phyloP scores from a whole-genome alignment of 1,284 basidiomycete species.

The Takashimella tepidaria region DNA sequence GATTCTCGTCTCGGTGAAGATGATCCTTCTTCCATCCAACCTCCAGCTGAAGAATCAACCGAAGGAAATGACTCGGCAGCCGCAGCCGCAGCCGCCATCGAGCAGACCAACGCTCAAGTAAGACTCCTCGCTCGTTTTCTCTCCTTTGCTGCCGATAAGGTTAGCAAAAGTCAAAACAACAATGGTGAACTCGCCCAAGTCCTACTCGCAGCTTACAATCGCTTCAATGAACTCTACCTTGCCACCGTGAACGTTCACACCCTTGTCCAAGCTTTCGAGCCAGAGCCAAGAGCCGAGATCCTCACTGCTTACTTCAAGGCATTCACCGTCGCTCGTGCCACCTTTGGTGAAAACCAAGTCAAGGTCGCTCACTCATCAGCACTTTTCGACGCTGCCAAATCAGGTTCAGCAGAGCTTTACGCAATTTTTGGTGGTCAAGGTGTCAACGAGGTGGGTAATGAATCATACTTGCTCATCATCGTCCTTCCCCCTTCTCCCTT shows the following conservation, averaged over 20 bases:
- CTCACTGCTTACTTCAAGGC: conserved; percentile 77
- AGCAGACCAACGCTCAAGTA: conserved; percentile 57
- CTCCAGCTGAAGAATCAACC: conserved; percentile 44
- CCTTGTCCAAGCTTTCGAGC: conserved; percentile 68
- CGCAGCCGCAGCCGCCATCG: conserved; percentile 20
- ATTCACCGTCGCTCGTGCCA: conserved; percentile 64
- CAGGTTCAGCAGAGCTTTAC: conserved; percentile 74
- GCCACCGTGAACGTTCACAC: conserved; percentile 62
- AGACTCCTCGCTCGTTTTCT: conserved; percentile 77
- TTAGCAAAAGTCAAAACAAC: conserved; percentile 56
- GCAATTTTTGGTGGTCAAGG: conserved; percentile 98
- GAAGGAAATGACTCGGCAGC: conserved; percentile 43
- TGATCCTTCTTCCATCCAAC: conserved; percentile 20
- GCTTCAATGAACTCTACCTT: conserved; percentile 76
- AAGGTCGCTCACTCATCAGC: conserved; percentile 65
- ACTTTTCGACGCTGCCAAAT: conserved; percentile 65
- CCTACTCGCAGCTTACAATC: conserved; percentile 64
- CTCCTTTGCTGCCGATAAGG: conserved; percentile 61
- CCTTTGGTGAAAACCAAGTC: conserved; percentile 54
- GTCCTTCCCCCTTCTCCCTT: not conserved
- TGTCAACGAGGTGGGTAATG: conserved; percentile 68
- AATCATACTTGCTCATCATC: too few relatives aligned
- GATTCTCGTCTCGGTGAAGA: conserved; percentile 54
- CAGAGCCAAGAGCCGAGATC: conserved; percentile 68
- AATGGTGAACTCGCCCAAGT: conserved; percentile 60